Evolutionary conservation across 2,329 filamentous ascomycete species (phyloP).

Genomic region (Orbilia quercus): DNA sequence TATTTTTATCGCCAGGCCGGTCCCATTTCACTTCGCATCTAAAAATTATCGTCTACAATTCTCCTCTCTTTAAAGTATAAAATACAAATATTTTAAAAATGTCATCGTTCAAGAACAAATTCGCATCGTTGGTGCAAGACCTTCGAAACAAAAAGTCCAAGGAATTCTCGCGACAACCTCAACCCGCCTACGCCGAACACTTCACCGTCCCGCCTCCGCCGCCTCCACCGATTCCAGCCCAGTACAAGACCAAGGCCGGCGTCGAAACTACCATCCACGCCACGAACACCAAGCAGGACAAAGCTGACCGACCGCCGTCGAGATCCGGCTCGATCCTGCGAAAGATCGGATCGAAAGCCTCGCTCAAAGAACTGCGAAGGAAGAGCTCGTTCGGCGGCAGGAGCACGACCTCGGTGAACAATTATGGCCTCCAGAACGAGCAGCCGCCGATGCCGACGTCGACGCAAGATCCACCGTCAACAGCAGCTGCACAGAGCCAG

Average conservation of each 20-base stretch:
- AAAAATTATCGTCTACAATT: slow-evolving; percentile 19
- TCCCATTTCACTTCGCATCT: slow-evolving; percentile 33
- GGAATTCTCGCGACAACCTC: slow-evolving; percentile 51
- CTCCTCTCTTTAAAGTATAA: not conserved
- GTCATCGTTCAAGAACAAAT: slow-evolving; percentile 55
- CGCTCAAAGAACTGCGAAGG: slow-evolving; percentile 39
- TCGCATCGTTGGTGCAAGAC: slow-evolving; percentile 54
- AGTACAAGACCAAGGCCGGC: slow-evolving; percentile 29
- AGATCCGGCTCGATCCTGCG: slow-evolving; percentile 51
- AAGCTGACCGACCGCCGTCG: slow-evolving; percentile 47
- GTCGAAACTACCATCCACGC: slow-evolving; percentile 34
- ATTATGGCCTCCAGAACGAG: slow-evolving; percentile 38
- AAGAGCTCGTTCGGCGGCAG: slow-evolving; percentile 51
- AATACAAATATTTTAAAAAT: slow-evolving; percentile 22
- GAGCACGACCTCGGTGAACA: slow-evolving; percentile 47
- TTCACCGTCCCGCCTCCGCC: slow-evolving; percentile 45
- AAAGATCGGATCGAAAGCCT: slow-evolving; percentile 47
- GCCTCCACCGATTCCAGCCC: slow-evolving; percentile 35
- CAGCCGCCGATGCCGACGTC: slow-evolving; percentile 24
- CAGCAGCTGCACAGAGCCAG: too few relatives aligned
- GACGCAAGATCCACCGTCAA: slow-evolving; percentile 15
- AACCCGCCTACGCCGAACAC: slow-evolving; percentile 48
- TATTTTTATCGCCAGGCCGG: slow-evolving; percentile 32
- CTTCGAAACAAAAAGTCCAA: slow-evolving; percentile 51
- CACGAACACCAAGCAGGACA: slow-evolving; percentile 17